phyloP scores from a whole-genome alignment of 1,139 yeast genomes.

The Wickerhamomyces sp. region DNA sequence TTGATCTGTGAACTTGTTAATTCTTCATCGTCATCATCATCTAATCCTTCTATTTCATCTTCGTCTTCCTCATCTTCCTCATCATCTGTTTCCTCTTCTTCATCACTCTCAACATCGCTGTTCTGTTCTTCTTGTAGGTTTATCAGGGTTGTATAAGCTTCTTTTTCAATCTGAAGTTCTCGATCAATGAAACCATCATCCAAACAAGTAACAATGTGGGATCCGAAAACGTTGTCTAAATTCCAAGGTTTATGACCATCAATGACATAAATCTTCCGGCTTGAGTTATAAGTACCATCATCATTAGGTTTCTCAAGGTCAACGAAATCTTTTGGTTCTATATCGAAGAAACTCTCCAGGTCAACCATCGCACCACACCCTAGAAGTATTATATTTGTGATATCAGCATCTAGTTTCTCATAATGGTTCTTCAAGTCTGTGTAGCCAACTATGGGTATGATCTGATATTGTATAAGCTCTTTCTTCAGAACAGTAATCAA shows the following conservation, averaged over 20 bases:
- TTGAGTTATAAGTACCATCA: slow-evolving; percentile 26
- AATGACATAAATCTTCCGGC: slow-evolving; percentile 64
- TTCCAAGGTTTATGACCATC: slow-evolving; percentile 98
- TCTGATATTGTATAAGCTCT: slow-evolving; percentile 80
- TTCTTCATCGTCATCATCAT: slow-evolving; percentile 31
- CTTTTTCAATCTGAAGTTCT: slow-evolving; percentile 45
- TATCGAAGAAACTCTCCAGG: slow-evolving; percentile 69
- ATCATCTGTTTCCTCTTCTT: slow-evolving; percentile 26
- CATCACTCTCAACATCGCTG: slow-evolving; percentile 27
- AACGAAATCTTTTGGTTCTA: slow-evolving; percentile 47
- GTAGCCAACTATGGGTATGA: slow-evolving; percentile 94
- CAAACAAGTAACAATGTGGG: slow-evolving; percentile 72
- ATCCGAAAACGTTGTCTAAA: slow-evolving; percentile 84
- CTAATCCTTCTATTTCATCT: slow-evolving; percentile 23
- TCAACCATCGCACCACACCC: slow-evolving; percentile 98
- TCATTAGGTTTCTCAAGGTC: slow-evolving; percentile 19
- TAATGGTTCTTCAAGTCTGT: slow-evolving; percentile 67
- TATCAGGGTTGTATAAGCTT: slow-evolving; percentile 49
- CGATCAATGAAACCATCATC: slow-evolving; percentile 79
- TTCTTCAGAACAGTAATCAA: slow-evolving; percentile 66
- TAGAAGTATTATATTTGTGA: slow-evolving; percentile 70
- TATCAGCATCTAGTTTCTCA: slow-evolving; percentile 60
- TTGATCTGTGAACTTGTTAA: slow-evolving; percentile 27
- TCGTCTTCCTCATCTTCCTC: slow-evolving; percentile 28
- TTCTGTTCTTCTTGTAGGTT: slow-evolving; percentile 27